Evolutionary conservation across 2,329 filamentous ascomycete species (phyloP), one percentile per base, ranked within the genome.

Genomic region (Cercospora janseana): DNA sequence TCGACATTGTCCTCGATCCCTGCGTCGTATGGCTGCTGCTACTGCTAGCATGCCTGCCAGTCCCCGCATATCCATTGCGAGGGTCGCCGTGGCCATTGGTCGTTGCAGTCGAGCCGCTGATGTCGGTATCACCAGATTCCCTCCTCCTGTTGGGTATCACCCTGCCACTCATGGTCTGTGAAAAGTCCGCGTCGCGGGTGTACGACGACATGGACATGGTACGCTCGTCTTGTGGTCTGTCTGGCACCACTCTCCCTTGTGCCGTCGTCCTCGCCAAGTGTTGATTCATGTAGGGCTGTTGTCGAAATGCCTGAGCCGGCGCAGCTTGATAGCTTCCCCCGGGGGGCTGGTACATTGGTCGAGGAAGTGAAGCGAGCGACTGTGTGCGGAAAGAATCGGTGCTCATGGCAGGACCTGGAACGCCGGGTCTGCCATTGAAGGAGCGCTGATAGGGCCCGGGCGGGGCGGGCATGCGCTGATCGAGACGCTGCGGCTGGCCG

Each of bases 161-260:
- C 59, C 93, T 82, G 40, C 93, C 93, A 66, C 88, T 95, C 82
- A 92, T 94, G 4, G 91, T 96, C 70, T 96, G 92, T 9, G 75
- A 72, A 68, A 93, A 86, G 35, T 90, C 86, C 54, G 81, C 79
- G 60, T 94, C 88, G 46, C 86, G 78, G 3, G 85, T 79, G 60
- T 89, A 87, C 7, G 87, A 88, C 4, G 86, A 93, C 85, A 98
- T 86, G 37, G 92, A 95, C 93, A 97, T 97, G 56, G 93, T 85
- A 51, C 93, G 82, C 69, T 97, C 92, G 63, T 94, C 88, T 23
- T 60, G 57, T 55, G 91, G 87, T 46, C 92, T 83, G 66, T 96
- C 91, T 1, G 93, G 93, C 6, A 98, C 90, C 27, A 93, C 78
- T 54, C 93, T 82, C 24, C 93, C 93, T 68, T 96, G 91, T 6